Conservation (phyloP, 2,329 filamentous ascomycete genomes). For the Hortaea sp. region DNA sequence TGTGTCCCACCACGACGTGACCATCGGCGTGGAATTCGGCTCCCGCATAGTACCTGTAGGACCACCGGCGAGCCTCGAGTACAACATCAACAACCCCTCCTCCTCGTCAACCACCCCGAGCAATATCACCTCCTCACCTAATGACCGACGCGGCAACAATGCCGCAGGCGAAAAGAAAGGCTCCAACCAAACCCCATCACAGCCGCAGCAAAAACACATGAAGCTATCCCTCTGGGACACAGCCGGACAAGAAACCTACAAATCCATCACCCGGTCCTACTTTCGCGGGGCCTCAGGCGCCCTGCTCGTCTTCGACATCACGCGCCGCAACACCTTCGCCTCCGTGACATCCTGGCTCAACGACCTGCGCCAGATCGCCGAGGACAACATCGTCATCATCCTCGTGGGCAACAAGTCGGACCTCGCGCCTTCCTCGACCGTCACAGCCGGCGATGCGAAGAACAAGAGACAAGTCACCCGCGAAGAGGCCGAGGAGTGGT, state of each 20-base stretch:
- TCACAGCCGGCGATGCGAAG: slow-evolving; percentile 17
- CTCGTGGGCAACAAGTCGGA: slow-evolving; percentile 94
- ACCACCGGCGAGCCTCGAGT: slow-evolving; percentile 58
- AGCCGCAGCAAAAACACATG: slow-evolving; percentile 61
- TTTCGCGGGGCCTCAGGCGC: slow-evolving; percentile 72
- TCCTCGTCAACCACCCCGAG: neutral
- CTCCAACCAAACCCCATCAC: slow-evolving; percentile 22
- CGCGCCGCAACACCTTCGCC: slow-evolving; percentile 70
- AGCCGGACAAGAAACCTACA: slow-evolving; percentile 94
- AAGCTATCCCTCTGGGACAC: slow-evolving; percentile 94
- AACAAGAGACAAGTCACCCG: slow-evolving; percentile 70
- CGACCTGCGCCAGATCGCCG: slow-evolving; percentile 87
- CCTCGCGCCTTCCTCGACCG: slow-evolving; percentile 46
- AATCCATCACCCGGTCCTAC: slow-evolving; percentile 87
- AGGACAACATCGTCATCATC: slow-evolving; percentile 89
- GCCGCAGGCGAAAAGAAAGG: slow-evolving; percentile 1
- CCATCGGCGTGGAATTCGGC: slow-evolving; percentile 93
- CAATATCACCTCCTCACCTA: slow-evolving; percentile 7
- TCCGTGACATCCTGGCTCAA: slow-evolving; percentile 90
- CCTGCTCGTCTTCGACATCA: slow-evolving; percentile 91
- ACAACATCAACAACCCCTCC: slow-evolving; percentile 43
- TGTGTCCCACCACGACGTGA: slow-evolving; percentile 89
- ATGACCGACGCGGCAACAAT: slow-evolving; percentile 2
- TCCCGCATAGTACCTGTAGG: slow-evolving; percentile 86
- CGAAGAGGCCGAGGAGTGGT: slow-evolving; percentile 86